A percentile compares a stretch with the other conserved stretches of the same genome.
Evolutionary conservation across 805 yeast species (phyloP).

Genomic region (Starmerella gropengiesseri): DNA sequence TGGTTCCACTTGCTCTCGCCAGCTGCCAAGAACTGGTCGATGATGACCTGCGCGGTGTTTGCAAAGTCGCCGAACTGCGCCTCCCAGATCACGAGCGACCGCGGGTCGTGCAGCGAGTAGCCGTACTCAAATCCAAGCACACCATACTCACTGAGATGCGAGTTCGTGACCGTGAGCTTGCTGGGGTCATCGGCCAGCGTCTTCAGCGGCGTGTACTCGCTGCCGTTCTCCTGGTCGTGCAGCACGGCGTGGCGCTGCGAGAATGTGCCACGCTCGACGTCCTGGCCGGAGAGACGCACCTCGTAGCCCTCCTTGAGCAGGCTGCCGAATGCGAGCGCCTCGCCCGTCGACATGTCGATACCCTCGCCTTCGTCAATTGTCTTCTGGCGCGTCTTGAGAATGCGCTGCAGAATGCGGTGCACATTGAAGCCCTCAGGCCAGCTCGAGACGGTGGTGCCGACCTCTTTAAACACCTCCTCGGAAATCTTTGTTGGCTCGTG

Average conservation of each 20-base stretch:
- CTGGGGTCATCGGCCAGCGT: slow-evolving; percentile 72
- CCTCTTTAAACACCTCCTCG: slow-evolving; percentile 55
- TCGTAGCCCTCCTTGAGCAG: slow-evolving; percentile 87
- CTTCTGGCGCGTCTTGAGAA: slow-evolving; percentile 76
- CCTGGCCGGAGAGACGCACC: slow-evolving; percentile 97
- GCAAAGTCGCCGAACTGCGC: slow-evolving; percentile 99
- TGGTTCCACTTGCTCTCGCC: slow-evolving; percentile 99
- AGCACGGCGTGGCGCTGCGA: slow-evolving; percentile 98
- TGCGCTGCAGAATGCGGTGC: slow-evolving; percentile 93
- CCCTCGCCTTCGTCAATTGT: slow-evolving; percentile 80
- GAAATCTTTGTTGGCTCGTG: slow-evolving; percentile 91
- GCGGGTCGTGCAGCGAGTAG: slow-evolving; percentile 94
- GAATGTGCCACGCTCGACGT: slow-evolving; percentile 99
- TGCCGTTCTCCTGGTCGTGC: slow-evolving; percentile 87
- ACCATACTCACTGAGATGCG: slow-evolving; percentile 96
- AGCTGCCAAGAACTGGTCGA: slow-evolving; percentile 92
- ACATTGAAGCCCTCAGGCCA: slow-evolving; percentile 82
- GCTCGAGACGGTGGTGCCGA: slow-evolving; percentile 68
- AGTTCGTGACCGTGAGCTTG: slow-evolving; percentile 78
- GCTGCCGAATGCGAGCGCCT: slow-evolving; percentile 94
- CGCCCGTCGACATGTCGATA: slow-evolving; percentile 99
- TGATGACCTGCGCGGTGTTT: slow-evolving; percentile 95
- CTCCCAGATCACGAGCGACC: slow-evolving; percentile 96
- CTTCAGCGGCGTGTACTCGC: slow-evolving; percentile 74
- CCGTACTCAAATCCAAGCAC: slow-evolving; percentile 99